A percentile compares a stretch with the other conserved stretches of the same genome.
These are phyloP conservation scores for Scedosporium boydii DNA, from an alignment of 2,329 filamentous ascomycete genomes.

Conservation along the genomic window DNA sequence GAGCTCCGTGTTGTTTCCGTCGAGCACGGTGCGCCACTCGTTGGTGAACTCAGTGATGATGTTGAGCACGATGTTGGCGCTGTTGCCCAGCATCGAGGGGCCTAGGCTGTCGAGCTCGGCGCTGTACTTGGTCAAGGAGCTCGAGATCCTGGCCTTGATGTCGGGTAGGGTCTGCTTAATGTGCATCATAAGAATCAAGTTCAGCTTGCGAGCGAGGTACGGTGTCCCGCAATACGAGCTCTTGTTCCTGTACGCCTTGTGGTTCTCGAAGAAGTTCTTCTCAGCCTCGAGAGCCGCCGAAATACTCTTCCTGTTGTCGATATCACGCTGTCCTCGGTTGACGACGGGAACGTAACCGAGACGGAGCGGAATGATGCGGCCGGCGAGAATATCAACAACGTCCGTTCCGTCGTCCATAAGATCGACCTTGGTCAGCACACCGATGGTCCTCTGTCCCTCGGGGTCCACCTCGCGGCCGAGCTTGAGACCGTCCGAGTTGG, in stretches of 20 bases:
- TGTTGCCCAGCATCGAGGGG: conserved; percentile 92
- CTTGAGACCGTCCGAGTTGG: conserved; percentile 96
- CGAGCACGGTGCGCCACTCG: conserved; percentile 91
- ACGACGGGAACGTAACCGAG: conserved; percentile 96
- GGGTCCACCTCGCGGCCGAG: conserved; percentile 94
- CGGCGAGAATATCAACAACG: conserved; percentile 95
- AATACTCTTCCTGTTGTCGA: conserved; percentile 96
- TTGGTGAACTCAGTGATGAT: conserved; percentile 99
- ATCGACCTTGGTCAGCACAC: conserved; percentile 97
- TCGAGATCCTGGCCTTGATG: conserved; percentile 94
- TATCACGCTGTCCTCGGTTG: conserved; percentile 94
- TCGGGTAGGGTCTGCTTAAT: conserved; percentile 99
- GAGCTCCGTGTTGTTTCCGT: conserved; percentile 93
- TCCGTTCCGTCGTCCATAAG: conserved; percentile 98
- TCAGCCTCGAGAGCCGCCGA: conserved; percentile 84
- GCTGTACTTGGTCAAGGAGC: conserved; percentile 85
- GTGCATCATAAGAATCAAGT: conserved; percentile 99
- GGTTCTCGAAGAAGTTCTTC: conserved; percentile 95
- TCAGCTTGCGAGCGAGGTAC: conserved; percentile 91
- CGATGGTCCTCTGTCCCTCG: conserved; percentile 94
- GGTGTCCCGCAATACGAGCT: conserved; percentile 97
- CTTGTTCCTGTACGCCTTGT: conserved; percentile 98
- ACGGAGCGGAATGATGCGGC: conserved; percentile 89
- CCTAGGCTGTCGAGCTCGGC: conserved; percentile 74
- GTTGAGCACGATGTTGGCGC: conserved; percentile 90